Conservation (phyloP, 1,139 yeast species). For the Ogataea hybrid region DNA sequence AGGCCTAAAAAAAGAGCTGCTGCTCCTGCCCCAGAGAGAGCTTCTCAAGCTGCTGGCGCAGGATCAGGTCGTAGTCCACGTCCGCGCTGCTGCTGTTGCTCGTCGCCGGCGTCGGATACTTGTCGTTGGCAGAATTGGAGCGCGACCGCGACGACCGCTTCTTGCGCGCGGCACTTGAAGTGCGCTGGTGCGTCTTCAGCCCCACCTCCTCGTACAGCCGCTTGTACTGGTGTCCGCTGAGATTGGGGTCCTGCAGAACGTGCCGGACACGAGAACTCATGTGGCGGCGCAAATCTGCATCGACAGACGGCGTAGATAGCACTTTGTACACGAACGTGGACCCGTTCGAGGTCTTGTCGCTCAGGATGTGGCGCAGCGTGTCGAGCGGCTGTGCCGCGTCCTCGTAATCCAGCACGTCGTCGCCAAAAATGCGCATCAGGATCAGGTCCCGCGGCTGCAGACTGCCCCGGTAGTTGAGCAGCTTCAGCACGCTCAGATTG, state of each 20-base stretch:
- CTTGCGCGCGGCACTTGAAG: constrained; percentile 21
- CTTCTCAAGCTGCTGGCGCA: constrained; percentile 28
- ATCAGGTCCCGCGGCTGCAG: constrained; percentile 59
- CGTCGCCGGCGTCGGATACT: constrained; percentile 9
- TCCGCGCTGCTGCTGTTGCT: constrained; percentile 1
- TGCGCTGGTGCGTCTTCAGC: constrained; percentile 34
- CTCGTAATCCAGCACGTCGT: constrained; percentile 27
- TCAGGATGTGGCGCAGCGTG: constrained; percentile 38
- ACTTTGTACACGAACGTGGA: constrained; percentile 83
- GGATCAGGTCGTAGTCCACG: constrained; percentile 25
- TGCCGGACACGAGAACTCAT: constrained; percentile 59
- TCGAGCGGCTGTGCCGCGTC: constrained; percentile 17
- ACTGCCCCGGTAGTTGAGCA: constrained; percentile 69
- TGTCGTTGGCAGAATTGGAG: constrained; percentile 23
- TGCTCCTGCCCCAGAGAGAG: constrained; percentile 21
- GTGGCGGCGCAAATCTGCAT: constrained; percentile 53
- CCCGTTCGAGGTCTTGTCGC: constrained; percentile 62
- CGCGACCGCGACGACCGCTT: constrained; percentile 24
- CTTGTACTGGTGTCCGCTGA: constrained; percentile 74
- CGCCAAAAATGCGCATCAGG: constrained; percentile 65
- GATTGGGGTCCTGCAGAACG: constrained; percentile 56
- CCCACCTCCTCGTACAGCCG: constrained; percentile 94
- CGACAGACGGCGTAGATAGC: constrained; percentile 60
- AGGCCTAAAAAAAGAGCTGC: constrained; percentile 12
- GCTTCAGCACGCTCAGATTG: constrained; percentile 75